Base-by-base conservation (phyloP, 352 stramenopile genomes). In the Globisporangium paddicum region DNA sequence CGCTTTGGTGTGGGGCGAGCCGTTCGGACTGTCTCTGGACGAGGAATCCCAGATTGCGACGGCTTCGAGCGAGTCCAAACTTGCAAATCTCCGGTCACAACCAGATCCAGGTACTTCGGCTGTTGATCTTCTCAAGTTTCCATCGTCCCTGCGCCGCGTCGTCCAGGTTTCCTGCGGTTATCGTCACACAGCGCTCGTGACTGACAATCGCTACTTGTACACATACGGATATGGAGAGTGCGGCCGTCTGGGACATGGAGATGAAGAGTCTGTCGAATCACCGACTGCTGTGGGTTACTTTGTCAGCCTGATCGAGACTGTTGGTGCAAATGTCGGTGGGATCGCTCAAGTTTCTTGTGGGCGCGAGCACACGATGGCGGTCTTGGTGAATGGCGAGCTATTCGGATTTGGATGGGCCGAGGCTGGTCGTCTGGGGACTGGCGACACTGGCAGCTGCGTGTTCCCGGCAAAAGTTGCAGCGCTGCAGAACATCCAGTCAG, bases 361-460 rank as follows among this genome's bases (percentile, higher is more conserved):
- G 11, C 83, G 86, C 18, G 86, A 96, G 51, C 87, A 96, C 53
- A 95, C 87, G 7, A 90, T 96, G 77, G 77, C 73, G 14, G 83
- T 93, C 6, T 68, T 82, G 7, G 48, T 51, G 18, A 90, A 75
- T 35, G 81, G 86, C 0, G 69, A 89, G 2, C 64, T 96, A 10
- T 95, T 76, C 35, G 85, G 79, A 5, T 96, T 93, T 50, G 88
- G 86, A 8, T 96, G 85, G 86, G 82, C 79, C 10, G 85, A 96
- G 71, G 86, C 83, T 32, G 86, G 85, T 16, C 85, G 88, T 23
- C 70, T 96, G 10, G 86, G 86, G 1, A 90, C 86, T 4, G 85
- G 85, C 2, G 83, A 95, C 49, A 87, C 77, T 16, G 85, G 79
- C 40, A 88, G 78, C 34, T 73, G 79, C 25, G 23, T 89, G 35